Evolutionary conservation across 2,329 filamentous ascomycete genomes (phyloP).

Genomic region (Diaporthe vaccinii): DNA sequence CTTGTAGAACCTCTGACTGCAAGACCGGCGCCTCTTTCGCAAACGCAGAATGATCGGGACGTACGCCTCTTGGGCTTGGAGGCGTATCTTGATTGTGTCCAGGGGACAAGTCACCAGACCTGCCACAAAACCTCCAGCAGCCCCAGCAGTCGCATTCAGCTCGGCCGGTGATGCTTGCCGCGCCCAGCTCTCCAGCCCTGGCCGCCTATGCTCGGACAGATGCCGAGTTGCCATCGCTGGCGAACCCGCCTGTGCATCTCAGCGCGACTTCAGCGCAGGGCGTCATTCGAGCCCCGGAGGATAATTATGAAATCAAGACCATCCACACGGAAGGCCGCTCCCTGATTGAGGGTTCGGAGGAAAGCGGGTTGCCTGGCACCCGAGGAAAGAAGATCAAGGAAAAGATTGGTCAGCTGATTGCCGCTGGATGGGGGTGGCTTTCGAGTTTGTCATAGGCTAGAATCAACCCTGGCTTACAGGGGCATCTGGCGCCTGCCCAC

Average conservation of each 20-base stretch:
- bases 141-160: conserved; percentile 89
- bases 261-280: not conserved
- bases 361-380: not conserved
- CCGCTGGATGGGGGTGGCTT: not conserved
- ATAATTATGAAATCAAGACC: not conserved
- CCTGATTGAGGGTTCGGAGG: not conserved
- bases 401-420: not conserved
- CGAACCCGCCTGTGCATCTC: not conserved
- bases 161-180: conserved; percentile 69
- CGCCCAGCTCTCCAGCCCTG: conserved; percentile 66
- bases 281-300: not conserved
- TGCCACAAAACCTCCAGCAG: conserved; percentile 90
- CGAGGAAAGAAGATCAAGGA: not conserved
- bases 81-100: conserved; percentile 98
- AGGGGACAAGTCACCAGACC: conserved; percentile 96
- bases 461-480: not conserved
- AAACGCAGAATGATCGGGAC: conserved; percentile 70
- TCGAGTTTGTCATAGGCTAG: not conserved
- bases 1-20: conserved; percentile 77
- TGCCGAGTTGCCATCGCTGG: conserved; percentile 2
- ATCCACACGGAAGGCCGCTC: not conserved
- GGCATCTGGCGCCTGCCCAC: not conserved
- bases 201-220: not conserved
- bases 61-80: conserved; percentile 87
- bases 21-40: conserved; percentile 62